phyloP scores from a whole-genome alignment of 2,329 filamentous ascomycete species.

The Verticillium nubilum region DNA sequence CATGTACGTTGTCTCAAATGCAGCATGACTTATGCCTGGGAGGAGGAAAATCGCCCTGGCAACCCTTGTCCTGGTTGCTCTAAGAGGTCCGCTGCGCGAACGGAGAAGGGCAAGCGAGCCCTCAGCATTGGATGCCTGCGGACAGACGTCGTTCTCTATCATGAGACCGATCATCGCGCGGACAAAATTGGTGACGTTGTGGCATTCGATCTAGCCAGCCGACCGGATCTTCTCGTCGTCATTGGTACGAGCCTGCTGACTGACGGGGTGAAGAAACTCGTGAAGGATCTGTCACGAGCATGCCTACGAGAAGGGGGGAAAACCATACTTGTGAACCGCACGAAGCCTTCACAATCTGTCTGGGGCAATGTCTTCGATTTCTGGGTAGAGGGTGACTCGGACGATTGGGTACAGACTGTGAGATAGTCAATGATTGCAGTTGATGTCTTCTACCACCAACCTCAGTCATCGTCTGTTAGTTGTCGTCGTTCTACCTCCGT shows the following conservation, averaged over 20 bases:
- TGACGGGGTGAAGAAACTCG: neutral
- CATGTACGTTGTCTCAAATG: neutral
- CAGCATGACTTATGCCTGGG: neutral
- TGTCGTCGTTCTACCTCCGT: no score
- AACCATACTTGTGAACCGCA: neutral
- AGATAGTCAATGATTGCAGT: neutral
- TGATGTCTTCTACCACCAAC: no score
- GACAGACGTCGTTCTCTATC: neutral
- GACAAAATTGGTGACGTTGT: neutral
- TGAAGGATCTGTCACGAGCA: neutral
- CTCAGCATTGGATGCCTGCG: neutral
- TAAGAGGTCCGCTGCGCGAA: neutral
- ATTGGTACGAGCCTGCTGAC: neutral
- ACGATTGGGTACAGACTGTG: neutral
- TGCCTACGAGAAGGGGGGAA: neutral
- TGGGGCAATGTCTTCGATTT: neutral
- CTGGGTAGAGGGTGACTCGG: neutral
- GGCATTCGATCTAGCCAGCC: neutral
- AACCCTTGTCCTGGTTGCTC: neutral
- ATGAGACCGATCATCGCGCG: neutral
- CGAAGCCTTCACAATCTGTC: neutral
- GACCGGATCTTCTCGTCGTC: neutral
- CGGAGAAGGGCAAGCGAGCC: neutral
- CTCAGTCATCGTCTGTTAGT: no score
- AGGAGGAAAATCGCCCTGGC: neutral